phyloP scores from a whole-genome alignment of 2,329 filamentous ascomycete species.

The Fusarium mundagurra region DNA sequence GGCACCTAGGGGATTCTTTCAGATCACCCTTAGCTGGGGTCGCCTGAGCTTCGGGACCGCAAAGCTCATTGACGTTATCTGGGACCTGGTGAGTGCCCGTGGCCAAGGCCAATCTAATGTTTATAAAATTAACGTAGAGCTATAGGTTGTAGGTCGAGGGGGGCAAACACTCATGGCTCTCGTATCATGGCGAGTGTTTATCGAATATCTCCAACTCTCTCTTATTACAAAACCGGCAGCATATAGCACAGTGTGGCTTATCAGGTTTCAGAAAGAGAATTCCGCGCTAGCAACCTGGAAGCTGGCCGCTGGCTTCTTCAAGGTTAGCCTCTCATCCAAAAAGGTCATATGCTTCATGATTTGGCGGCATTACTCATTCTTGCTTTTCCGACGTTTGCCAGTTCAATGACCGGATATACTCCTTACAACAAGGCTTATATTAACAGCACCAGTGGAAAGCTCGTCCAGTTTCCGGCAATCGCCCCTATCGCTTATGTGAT shows the following conservation, averaged over 20 bases:
- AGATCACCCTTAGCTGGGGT: neutral
- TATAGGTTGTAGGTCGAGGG: constrained; percentile 11
- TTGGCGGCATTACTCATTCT: neutral
- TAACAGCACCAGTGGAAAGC: fast-evolving
- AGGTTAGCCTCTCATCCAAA: neutral
- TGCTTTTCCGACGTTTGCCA: neutral
- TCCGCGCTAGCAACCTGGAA: neutral
- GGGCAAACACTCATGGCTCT: neutral
- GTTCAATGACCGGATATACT: constrained; percentile 25
- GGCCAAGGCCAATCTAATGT: too few relatives aligned
- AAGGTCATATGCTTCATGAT: neutral
- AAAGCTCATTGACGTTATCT: constrained; percentile 8
- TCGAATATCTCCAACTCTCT: constrained; percentile 5
- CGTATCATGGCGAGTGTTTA: constrained; percentile 3
- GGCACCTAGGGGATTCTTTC: neutral
- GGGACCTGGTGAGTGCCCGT: constrained; percentile 8
- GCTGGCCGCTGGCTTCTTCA: fast-evolving
- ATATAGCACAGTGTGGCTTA: constrained; percentile 1
- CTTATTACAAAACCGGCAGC: neutral
- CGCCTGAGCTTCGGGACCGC: neutral
- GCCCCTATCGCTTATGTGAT: neutral
- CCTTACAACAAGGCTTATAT: neutral
- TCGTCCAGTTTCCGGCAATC: fast-evolving
- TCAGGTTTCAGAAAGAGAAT: neutral
- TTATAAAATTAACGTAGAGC: too few relatives aligned